Conservation (phyloP, 169 alveolate genomes). For the Prorocentrum cordatum region DNA sequence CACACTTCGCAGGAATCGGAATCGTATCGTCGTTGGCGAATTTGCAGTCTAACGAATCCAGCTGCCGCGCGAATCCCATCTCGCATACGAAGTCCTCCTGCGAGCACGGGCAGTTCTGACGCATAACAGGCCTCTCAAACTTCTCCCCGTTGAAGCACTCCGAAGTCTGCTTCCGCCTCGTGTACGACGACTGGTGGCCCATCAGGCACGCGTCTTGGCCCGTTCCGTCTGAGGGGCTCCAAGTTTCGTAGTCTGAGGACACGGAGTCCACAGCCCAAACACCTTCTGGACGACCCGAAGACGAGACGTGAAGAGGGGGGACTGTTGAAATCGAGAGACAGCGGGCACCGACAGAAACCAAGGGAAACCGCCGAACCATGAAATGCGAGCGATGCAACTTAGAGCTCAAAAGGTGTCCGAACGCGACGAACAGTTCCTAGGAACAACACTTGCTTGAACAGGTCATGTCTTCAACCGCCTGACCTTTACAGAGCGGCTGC, state of each 20-base stretch:
- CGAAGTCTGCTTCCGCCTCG: conserved; percentile 90
- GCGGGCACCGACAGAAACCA: too few species aligned
- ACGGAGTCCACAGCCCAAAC: conserved; percentile 88
- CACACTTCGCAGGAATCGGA: neutral
- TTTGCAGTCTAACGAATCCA: conserved; percentile 17
- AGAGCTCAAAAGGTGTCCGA: too few species aligned
- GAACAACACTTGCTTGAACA: too few species aligned
- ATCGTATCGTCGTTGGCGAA: conserved; percentile 42
- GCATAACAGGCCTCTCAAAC: conserved; percentile 85
- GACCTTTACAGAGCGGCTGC: conserved; percentile 89
- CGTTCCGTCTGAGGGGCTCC: conserved; percentile 43
- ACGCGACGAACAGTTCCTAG: too few species aligned
- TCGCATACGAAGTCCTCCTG: conserved; percentile 97
- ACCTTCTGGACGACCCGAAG: too few species aligned
- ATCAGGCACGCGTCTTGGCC: conserved; percentile 17
- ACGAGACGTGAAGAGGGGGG: too few species aligned
- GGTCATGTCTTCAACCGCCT: too few species aligned
- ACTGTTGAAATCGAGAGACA: too few species aligned
- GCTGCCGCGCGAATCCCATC: conserved; percentile 84
- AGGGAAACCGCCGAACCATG: too few species aligned
- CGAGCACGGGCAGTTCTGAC: conserved; percentile 89
- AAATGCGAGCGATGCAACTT: too few species aligned
- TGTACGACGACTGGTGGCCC: conserved; percentile 77
- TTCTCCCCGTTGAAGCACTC: conserved; percentile 96
- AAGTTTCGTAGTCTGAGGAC: conserved; percentile 87